Evolutionary conservation across 345 rosid genomes (phyloP).

Genomic region (Carallia brachiata): DNA sequence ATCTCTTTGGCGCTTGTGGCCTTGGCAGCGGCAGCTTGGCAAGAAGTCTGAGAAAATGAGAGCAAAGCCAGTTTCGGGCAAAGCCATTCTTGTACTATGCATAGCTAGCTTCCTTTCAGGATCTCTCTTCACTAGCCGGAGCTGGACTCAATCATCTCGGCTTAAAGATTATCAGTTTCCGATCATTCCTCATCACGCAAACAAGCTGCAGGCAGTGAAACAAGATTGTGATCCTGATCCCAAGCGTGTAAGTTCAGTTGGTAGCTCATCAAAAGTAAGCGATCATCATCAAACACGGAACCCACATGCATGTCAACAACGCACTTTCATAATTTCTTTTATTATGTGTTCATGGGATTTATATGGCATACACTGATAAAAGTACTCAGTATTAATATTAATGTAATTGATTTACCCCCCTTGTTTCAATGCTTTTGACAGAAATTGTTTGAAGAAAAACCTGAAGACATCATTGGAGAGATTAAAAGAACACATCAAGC

Average conservation of each 20-base stretch:
- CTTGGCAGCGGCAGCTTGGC: slow-evolving; percentile 12
- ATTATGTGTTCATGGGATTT: too few species aligned
- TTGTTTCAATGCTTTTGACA: slow-evolving; percentile 16
- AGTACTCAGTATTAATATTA: neutral
- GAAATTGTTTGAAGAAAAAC: slow-evolving; percentile 57
- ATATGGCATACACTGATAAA: too few species aligned
- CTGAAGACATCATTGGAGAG: slow-evolving; percentile 61
- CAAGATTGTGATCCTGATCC: slow-evolving; percentile 48
- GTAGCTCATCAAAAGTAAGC: neutral
- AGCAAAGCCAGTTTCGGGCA: slow-evolving; percentile 60
- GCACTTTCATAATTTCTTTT: too few species aligned
- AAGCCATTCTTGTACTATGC: slow-evolving; percentile 56
- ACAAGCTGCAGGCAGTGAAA: slow-evolving; percentile 19
- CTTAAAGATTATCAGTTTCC: slow-evolving; percentile 23
- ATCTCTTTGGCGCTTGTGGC: slow-evolving; percentile 6
- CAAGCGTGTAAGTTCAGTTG: slow-evolving; percentile 55
- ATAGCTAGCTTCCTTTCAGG: slow-evolving; percentile 74
- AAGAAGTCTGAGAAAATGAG: slow-evolving; percentile 53
- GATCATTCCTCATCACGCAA: slow-evolving; percentile 23
- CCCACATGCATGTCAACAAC: too few species aligned
- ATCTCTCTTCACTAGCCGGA: slow-evolving; percentile 49
- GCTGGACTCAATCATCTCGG: slow-evolving; percentile 32
- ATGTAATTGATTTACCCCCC: neutral
- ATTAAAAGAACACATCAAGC: slow-evolving; percentile 71
- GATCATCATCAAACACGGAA: too few species aligned